phyloP scores from a whole-genome alignment of 2,329 filamentous ascomycete species.

The Clarireedia monteithiana region DNA sequence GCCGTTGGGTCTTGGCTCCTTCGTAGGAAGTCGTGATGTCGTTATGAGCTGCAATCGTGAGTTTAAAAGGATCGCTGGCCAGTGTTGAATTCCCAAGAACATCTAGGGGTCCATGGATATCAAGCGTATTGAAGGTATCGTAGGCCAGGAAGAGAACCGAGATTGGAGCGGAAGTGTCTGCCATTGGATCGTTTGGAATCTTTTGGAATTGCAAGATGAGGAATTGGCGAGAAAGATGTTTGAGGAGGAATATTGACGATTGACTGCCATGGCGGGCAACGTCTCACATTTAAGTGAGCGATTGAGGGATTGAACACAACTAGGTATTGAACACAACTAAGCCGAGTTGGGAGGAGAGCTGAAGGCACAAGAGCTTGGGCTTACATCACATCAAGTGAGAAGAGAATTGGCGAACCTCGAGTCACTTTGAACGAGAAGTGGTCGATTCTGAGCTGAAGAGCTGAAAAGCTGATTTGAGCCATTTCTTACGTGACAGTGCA shows the following conservation, averaged over 20 bases:
- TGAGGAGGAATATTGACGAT: neutral
- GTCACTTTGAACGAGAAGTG: too few relatives aligned
- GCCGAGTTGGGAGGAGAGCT: too few relatives aligned
- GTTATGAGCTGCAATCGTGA: constrained; percentile 5
- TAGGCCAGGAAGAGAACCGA: constrained; percentile 6
- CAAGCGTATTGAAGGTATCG: constrained; percentile 8
- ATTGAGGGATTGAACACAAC: too few relatives aligned
- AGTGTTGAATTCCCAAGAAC: constrained; percentile 2
- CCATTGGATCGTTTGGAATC: neutral
- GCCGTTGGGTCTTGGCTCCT: constrained; percentile 1
- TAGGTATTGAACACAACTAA: too few relatives aligned
- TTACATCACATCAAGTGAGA: too few relatives aligned
- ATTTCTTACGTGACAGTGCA: too few relatives aligned
- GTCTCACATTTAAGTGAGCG: too few relatives aligned
- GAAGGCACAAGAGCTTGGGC: too few relatives aligned
- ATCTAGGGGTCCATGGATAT: constrained; percentile 4
- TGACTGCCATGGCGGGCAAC: neutral
- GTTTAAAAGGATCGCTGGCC: neutral
- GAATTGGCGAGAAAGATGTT: neutral
- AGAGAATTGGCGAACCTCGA: too few relatives aligned
- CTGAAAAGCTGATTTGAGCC: too few relatives aligned
- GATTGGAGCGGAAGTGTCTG: neutral
- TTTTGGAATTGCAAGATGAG: neutral
- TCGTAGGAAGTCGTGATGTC: neutral
- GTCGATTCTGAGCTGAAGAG: too few relatives aligned